Evolutionary conservation across 768 basidiomycete species (phyloP).

Genomic region (Termitomyces sp.): DNA sequence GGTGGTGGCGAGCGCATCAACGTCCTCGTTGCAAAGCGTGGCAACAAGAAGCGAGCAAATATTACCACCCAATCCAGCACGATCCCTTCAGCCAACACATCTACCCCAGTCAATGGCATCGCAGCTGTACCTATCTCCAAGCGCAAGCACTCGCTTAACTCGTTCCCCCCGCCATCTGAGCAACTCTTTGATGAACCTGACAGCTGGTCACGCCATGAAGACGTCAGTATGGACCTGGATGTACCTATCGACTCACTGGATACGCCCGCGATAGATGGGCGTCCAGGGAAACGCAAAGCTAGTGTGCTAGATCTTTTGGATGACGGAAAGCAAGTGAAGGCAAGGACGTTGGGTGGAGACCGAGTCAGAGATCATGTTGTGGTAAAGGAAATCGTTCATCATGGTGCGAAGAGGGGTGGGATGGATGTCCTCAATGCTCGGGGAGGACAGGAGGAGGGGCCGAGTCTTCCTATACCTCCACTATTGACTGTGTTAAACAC

Average conservation of each 20-base stretch:
- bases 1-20: conserved; percentile 59
- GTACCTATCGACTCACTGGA: conserved; percentile 52
- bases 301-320: conserved; percentile 34
- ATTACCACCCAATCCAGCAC: conserved; percentile 17
- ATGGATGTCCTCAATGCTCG: conserved; percentile 12
- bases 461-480: conserved; percentile 49
- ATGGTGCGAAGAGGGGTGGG: background rate
- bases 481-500: conserved; percentile 55
- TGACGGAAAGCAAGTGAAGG: conserved; percentile 26
- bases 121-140: conserved; percentile 26
- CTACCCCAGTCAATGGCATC: conserved; percentile 11
- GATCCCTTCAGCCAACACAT: conserved; percentile 19
- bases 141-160: conserved; percentile 27
- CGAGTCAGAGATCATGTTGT: conserved; percentile 42
- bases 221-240: conserved; percentile 49
- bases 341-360: conserved; percentile 68
- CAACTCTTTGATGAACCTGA: conserved; percentile 40
- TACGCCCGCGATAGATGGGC: conserved; percentile 25
- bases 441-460: conserved; percentile 17
- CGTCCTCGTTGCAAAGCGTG: conserved; percentile 70
- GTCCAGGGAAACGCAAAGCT: conserved; percentile 47
- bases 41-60: conserved; percentile 53
- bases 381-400: conserved; percentile 46
- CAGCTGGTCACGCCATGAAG: conserved; percentile 29
- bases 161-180: conserved; percentile 46